These are phyloP conservation scores for Kwoniella dejecticola DNA, from an alignment of 768 basidiomycete species.

Conservation along the genomic window DNA sequence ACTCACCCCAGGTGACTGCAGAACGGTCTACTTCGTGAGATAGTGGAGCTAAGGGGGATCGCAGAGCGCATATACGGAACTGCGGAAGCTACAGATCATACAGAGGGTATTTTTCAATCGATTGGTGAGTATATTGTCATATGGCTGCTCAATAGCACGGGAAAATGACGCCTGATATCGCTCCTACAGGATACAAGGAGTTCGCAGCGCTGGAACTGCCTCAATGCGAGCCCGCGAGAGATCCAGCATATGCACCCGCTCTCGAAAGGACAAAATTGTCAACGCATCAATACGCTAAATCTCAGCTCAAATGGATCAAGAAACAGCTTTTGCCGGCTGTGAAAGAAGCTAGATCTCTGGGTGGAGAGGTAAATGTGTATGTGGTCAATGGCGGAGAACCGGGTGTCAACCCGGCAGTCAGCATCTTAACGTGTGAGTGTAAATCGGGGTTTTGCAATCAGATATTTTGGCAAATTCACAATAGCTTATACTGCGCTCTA, in stretches of 20 bases:
- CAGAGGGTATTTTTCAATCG: slow-evolving; percentile 83
- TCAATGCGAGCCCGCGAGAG: slow-evolving; percentile 15
- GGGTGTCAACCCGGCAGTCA: slow-evolving; percentile 72
- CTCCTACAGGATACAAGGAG: slow-evolving; percentile 83
- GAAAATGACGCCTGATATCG: background rate
- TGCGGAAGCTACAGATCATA: slow-evolving; percentile 31
- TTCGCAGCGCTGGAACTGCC: slow-evolving; percentile 67
- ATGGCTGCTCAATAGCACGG: background rate
- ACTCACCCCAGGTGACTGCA: background rate
- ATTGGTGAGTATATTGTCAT: slow-evolving; percentile 66
- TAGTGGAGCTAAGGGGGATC: slow-evolving; percentile 61
- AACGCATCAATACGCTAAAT: slow-evolving; percentile 86
- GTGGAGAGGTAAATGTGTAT: slow-evolving; percentile 41
- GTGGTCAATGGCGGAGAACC: slow-evolving; percentile 56
- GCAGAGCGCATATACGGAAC: slow-evolving; percentile 43
- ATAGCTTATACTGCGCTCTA: background rate
- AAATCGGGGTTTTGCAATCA: background rate
- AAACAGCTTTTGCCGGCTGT: slow-evolving; percentile 83
- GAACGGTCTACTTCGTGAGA: slow-evolving; percentile 75
- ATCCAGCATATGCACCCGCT: slow-evolving; percentile 61
- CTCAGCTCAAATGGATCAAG: slow-evolving; percentile 87
- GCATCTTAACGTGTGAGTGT: slow-evolving; percentile 56
- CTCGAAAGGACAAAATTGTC: slow-evolving; percentile 79
- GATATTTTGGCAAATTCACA: background rate
- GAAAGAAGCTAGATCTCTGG: slow-evolving; percentile 59